Percentiles rank a stretch among this genome's conserved stretches.
These are phyloP conservation scores for Quercus berberidifolia DNA, from an alignment of 306 rosid genomes.

Conservation along the genomic window DNA sequence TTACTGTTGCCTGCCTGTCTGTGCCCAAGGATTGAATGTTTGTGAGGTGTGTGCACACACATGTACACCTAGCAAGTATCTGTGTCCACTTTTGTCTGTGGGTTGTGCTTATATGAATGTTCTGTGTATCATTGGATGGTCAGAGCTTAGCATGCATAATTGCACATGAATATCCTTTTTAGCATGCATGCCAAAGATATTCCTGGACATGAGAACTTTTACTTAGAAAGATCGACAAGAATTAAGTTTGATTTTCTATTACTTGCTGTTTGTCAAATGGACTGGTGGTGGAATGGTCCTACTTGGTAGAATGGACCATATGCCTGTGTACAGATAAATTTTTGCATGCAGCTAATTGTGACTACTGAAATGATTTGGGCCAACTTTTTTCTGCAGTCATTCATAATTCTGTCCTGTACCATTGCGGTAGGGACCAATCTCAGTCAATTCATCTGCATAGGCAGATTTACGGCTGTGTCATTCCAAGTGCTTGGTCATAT, in stretches of 20 bases:
- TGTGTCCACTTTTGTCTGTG: background rate
- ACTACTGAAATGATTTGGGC: slow-evolving; percentile 18
- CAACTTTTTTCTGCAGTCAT: slow-evolving; percentile 44
- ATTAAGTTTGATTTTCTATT: background rate
- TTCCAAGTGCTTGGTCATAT: slow-evolving; percentile 85
- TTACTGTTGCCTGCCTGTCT: background rate
- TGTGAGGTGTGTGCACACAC: background rate
- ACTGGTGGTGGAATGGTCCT: background rate
- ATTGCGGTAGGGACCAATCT: slow-evolving; percentile 87
- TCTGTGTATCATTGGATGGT: background rate
- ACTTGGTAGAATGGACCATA: background rate
- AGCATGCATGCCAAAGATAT: background rate
- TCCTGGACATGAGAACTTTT: background rate
- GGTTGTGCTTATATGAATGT: too few relatives aligned
- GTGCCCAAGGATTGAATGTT: background rate
- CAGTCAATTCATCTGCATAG: slow-evolving; percentile 85
- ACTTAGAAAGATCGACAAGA: background rate
- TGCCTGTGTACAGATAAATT: slow-evolving; percentile 1
- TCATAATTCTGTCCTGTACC: slow-evolving; percentile 62
- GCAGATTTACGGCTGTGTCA: slow-evolving; percentile 75
- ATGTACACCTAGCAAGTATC: background rate
- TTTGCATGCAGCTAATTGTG: slow-evolving; percentile 17
- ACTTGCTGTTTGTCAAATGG: background rate
- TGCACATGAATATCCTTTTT: background rate
- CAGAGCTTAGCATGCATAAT: background rate